These are phyloP conservation scores for Gossypium davidsonii DNA, from an alignment of 441 rosid genomes.

Conservation along the genomic window DNA sequence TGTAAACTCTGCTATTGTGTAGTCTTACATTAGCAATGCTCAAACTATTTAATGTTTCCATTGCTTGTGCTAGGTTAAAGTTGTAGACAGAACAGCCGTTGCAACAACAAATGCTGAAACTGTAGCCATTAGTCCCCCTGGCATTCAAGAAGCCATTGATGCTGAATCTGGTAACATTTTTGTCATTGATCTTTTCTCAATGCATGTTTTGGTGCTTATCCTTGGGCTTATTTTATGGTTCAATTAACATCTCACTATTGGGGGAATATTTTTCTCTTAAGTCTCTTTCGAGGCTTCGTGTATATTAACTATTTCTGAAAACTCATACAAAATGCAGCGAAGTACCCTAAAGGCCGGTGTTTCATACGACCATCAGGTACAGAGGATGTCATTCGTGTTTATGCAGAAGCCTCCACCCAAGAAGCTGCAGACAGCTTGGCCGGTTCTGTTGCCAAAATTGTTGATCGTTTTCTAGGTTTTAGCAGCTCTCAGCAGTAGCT, in stretches of 20 bases:
- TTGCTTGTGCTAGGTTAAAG: constrained; percentile 54
- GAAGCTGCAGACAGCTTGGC: constrained; percentile 76
- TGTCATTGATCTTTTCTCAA: neutral
- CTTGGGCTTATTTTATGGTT: neutral
- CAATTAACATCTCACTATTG: neutral
- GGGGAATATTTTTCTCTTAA: neutral
- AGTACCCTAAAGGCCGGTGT: constrained; percentile 51
- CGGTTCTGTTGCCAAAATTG: constrained; percentile 51
- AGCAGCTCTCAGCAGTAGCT: constrained; percentile 23
- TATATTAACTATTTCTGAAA: neutral
- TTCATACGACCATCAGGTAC: constrained; percentile 91
- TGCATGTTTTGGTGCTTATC: neutral
- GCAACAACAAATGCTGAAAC: constrained; percentile 75
- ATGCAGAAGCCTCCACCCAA: constrained; percentile 84
- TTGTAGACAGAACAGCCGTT: constrained; percentile 73
- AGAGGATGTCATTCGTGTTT: constrained; percentile 83
- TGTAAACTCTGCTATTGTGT: neutral
- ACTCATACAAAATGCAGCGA: constrained; percentile 34
- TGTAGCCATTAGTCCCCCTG: constrained; percentile 57
- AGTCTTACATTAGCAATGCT: neutral
- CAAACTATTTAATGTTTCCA: neutral
- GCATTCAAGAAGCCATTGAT: constrained; percentile 81
- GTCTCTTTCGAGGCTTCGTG: neutral
- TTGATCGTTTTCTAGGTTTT: constrained; percentile 48
- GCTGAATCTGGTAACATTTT: constrained; percentile 46